Evolutionary conservation across 768 basidiomycete species (phyloP).

Genomic region (Phanerochaete sordida): DNA sequence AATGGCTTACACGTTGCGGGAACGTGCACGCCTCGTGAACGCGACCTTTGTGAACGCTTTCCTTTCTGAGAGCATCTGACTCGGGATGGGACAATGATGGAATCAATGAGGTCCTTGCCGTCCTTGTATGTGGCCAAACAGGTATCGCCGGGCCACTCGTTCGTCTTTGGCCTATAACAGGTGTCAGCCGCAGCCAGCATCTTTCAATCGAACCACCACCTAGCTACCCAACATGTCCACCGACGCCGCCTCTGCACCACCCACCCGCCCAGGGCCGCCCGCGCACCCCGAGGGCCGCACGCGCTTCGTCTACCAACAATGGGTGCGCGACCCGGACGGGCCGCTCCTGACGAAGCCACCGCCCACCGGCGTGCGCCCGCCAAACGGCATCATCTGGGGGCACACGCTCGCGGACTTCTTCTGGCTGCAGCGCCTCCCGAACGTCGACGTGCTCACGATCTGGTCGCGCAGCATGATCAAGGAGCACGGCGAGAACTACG

Average conservation of each 20-base stretch:
- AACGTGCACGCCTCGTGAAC: not conserved
- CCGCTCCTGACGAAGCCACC: conserved; percentile 12
- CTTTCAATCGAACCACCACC: not conserved
- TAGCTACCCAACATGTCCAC: not conserved
- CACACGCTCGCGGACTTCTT: conserved; percentile 23
- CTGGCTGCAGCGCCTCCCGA: conserved; percentile 25
- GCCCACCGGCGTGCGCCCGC: conserved; percentile 20
- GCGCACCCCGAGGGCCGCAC: not conserved
- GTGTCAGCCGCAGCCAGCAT: not conserved
- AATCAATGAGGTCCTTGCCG: not conserved
- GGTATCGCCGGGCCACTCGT: not conserved
- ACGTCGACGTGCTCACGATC: conserved; percentile 24
- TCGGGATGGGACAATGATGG: not conserved
- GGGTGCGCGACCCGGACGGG: conserved; percentile 13
- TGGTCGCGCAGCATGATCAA: conserved; percentile 35
- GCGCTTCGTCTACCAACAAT: not conserved
- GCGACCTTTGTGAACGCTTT: not conserved
- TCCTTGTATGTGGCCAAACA: not conserved
- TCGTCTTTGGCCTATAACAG: not conserved
- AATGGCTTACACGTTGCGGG: no score
- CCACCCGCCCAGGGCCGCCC: not conserved
- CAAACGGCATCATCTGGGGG: conserved; percentile 28
- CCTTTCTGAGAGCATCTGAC: not conserved
- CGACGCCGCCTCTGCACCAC: not conserved
- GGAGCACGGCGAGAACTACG: conserved; percentile 28